These are phyloP conservation scores for Trametes polyzona DNA, from an alignment of 1,284 basidiomycete genomes.

Conservation along the genomic window DNA sequence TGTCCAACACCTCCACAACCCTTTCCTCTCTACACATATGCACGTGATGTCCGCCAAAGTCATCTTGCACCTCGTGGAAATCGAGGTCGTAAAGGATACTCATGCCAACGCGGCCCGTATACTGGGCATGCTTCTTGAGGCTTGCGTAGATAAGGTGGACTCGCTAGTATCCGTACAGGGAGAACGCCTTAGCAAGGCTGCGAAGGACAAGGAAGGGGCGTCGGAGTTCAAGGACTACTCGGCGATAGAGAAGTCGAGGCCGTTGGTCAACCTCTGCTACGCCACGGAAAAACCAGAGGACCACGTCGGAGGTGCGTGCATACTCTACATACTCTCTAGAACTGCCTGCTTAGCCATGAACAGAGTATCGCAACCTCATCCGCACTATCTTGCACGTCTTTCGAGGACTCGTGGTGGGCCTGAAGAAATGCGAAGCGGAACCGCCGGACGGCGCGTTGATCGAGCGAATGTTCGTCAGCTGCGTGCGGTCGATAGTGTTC, in stretches of 20 bases:
- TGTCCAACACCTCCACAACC: slow-evolving; percentile 89
- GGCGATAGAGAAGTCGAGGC: slow-evolving; percentile 80
- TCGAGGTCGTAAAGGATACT: slow-evolving; percentile 77
- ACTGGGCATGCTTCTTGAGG: slow-evolving; percentile 80
- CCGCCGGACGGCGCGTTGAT: slow-evolving; percentile 88
- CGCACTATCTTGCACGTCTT: slow-evolving; percentile 92
- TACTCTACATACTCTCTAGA: neutral
- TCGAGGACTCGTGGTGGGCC: slow-evolving; percentile 78
- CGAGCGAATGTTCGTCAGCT: slow-evolving; percentile 86
- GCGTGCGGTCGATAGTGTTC: slow-evolving; percentile 84
- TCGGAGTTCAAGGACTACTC: slow-evolving; percentile 48
- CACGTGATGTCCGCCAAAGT: slow-evolving; percentile 95
- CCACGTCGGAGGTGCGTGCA: slow-evolving; percentile 64
- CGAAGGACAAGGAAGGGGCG: slow-evolving; percentile 53
- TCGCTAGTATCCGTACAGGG: slow-evolving; percentile 75
- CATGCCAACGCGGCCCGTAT: slow-evolving; percentile 69
- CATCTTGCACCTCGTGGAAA: slow-evolving; percentile 89
- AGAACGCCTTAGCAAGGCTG: slow-evolving; percentile 53
- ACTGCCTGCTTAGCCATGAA: neutral
- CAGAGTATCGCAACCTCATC: slow-evolving; percentile 87
- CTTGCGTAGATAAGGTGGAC: slow-evolving; percentile 86
- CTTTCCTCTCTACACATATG: slow-evolving; percentile 79
- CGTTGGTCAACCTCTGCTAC: slow-evolving; percentile 74
- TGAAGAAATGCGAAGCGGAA: slow-evolving; percentile 82
- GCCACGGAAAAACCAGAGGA: slow-evolving; percentile 80